Percentiles rank a stretch among this genome's conserved stretches.
Evolutionary conservation across 305 asterid species (phyloP).

Genomic region (Monarda citriodora): DNA sequence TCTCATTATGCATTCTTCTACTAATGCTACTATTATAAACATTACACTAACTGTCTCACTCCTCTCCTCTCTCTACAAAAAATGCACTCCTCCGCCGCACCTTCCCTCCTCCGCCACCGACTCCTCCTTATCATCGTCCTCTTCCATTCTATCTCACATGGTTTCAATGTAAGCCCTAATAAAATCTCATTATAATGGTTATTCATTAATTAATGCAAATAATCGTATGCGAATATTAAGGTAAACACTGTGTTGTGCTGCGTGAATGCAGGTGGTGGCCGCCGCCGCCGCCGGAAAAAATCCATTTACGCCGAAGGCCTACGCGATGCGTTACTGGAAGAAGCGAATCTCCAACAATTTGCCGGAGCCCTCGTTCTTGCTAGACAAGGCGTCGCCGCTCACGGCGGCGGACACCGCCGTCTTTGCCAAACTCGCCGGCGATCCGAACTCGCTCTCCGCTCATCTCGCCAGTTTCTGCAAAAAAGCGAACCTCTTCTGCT

Average conservation of each 20-base stretch:
- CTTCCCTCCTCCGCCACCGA: slow-evolving; percentile 12
- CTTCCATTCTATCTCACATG: background rate
- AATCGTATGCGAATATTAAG: background rate
- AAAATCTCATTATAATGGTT: background rate
- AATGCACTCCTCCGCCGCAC: slow-evolving; percentile 22
- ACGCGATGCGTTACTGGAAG: slow-evolving; percentile 71
- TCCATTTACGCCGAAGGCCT: slow-evolving; percentile 74
- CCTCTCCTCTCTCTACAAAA: slow-evolving; percentile 17
- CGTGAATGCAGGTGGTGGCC: slow-evolving; percentile 46
- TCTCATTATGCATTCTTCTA: background rate
- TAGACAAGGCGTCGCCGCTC: slow-evolving; percentile 77
- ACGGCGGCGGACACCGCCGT: slow-evolving; percentile 51
- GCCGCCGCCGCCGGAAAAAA: slow-evolving; percentile 30
- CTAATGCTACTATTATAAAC: slow-evolving; percentile 20
- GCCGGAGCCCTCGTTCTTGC: slow-evolving; percentile 61
- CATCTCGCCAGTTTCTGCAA: slow-evolving; percentile 57
- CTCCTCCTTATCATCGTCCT: slow-evolving; percentile 21
- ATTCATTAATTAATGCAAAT: background rate
- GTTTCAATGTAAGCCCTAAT: slow-evolving; percentile 15
- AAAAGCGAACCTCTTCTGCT: slow-evolving; percentile 70
- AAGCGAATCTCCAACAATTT: slow-evolving; percentile 59
- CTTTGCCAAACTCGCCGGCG: slow-evolving; percentile 53
- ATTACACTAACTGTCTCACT: slow-evolving; percentile 16
- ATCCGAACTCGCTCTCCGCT: slow-evolving; percentile 47
- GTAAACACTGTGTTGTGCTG: background rate